Conservation (phyloP, 495 filamentous ascomycete genomes). For the Penicillium canescens region DNA sequence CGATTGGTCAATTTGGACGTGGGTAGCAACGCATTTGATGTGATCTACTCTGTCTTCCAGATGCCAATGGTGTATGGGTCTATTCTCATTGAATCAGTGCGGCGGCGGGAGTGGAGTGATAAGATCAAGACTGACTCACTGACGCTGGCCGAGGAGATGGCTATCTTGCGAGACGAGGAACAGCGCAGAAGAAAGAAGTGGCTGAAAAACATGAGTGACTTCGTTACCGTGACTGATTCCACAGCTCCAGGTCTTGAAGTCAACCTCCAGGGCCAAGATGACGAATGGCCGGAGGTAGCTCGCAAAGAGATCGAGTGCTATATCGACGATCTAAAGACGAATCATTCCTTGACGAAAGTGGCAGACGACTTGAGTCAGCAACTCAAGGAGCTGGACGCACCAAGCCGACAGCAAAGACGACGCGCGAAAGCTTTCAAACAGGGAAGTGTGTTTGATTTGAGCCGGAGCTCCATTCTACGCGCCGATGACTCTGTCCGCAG, state of each 20-base stretch:
- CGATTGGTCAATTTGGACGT: constrained; percentile 72
- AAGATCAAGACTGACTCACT: constrained; percentile 85
- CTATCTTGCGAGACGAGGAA: constrained; percentile 87
- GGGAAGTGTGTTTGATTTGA: constrained; percentile 85
- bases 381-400: constrained; percentile 60
- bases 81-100: constrained; percentile 79
- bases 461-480: constrained; percentile 76
- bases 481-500: constrained; percentile 77
- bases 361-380: constrained; percentile 66
- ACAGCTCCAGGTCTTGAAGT: constrained; percentile 79
- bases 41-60: constrained; percentile 71
- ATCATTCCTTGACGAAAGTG: constrained; percentile 40
- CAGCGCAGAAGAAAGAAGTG: constrained; percentile 84
- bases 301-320: constrained; percentile 59
- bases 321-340: constrained; percentile 47
- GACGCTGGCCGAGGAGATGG: constrained; percentile 87
- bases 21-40: constrained; percentile 70
- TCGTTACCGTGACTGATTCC: constrained; percentile 57
- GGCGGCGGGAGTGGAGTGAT: constrained; percentile 84
- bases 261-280: constrained; percentile 77
- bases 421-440: constrained; percentile 92
- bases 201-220: constrained; percentile 73
- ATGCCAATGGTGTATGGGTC: constrained; percentile 88
- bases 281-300: constrained; percentile 68
- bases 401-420: constrained; percentile 74